Evolutionary conservation across 1,284 basidiomycete genomes (phyloP).

Genomic region (Nidula niveotomentosa): DNA sequence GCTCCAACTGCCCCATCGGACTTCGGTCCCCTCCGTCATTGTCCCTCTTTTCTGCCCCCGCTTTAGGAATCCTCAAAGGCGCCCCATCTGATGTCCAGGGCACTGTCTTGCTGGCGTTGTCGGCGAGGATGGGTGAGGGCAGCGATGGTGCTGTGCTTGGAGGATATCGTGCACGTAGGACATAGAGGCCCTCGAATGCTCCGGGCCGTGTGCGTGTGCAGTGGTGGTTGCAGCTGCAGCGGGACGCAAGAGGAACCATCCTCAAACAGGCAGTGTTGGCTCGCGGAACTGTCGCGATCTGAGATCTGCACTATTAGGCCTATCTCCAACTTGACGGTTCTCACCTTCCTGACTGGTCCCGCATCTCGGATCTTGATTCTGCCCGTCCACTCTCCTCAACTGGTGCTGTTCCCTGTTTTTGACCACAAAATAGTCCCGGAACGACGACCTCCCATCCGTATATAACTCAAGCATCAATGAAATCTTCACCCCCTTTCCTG

Average conservation of each 20-base stretch:
- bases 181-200: too few relatives aligned
- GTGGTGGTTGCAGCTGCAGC: neutral
- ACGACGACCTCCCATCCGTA: slow-evolving; percentile 18
- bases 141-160: neutral
- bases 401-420: slow-evolving; percentile 19
- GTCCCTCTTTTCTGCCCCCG: neutral
- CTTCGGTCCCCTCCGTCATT: slow-evolving; percentile 8
- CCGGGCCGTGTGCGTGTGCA: neutral
- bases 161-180: too few relatives aligned
- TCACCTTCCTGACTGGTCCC: slow-evolving; percentile 21
- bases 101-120: neutral
- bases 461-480: slow-evolving; percentile 23
- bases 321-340: slow-evolving; percentile 30
- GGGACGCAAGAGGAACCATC: too few relatives aligned
- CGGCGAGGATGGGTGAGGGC: neutral
- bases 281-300: slow-evolving; percentile 1
- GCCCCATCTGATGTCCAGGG: too few relatives aligned
- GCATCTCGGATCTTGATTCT: slow-evolving; percentile 32
- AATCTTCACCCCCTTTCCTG: slow-evolving; percentile 7
- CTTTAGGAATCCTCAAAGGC: slow-evolving; percentile 23
- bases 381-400: slow-evolving; percentile 5
- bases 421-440: slow-evolving; percentile 22
- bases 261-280: too few relatives aligned
- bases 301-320: slow-evolving; percentile 12
- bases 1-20: slow-evolving; percentile 8